These are phyloP conservation scores for Dactylis glomerata DNA, from an alignment of 176 grass and related monocot genomes.

Conservation along the genomic window DNA sequence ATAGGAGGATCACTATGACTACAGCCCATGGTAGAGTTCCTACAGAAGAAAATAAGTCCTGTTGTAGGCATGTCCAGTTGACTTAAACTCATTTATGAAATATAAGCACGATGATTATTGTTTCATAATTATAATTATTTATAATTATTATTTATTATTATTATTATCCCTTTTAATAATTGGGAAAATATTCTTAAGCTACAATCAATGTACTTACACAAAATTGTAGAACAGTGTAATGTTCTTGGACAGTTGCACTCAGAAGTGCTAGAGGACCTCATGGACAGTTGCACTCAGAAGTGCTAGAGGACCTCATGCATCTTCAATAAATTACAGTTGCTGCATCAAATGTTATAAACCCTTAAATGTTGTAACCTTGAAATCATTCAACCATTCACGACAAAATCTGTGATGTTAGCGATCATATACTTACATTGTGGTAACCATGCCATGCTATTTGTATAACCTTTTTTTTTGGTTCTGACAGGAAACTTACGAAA, in stretches of 20 bases:
- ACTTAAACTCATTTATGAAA: not conserved
- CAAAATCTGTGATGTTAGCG: not conserved
- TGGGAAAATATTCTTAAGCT: not conserved
- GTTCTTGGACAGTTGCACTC: not conserved
- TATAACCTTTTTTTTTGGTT: slow-evolving; percentile 29
- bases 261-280: not conserved
- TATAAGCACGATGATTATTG: not conserved
- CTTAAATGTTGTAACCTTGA: not conserved
- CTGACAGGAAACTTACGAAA: slow-evolving; percentile 89
- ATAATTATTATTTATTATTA: too few relatives aligned
- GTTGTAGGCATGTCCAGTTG: not conserved
- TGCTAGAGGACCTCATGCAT: not conserved
- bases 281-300: not conserved
- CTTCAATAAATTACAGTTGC: not conserved
- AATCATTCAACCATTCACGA: not conserved
- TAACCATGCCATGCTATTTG: not conserved
- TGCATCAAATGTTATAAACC: not conserved
- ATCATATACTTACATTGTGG: not conserved
- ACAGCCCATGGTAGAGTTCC: too few relatives aligned
- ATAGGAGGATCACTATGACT: too few relatives aligned
- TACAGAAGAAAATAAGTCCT: too few relatives aligned
- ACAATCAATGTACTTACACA: not conserved
- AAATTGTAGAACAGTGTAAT: not conserved
- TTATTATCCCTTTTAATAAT: not conserved
- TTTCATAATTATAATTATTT: too few relatives aligned